Evolutionary conservation across 345 rosid genomes (phyloP), one percentile per base, ranked within the genome.

Genomic region (Murraya koenigii): DNA sequence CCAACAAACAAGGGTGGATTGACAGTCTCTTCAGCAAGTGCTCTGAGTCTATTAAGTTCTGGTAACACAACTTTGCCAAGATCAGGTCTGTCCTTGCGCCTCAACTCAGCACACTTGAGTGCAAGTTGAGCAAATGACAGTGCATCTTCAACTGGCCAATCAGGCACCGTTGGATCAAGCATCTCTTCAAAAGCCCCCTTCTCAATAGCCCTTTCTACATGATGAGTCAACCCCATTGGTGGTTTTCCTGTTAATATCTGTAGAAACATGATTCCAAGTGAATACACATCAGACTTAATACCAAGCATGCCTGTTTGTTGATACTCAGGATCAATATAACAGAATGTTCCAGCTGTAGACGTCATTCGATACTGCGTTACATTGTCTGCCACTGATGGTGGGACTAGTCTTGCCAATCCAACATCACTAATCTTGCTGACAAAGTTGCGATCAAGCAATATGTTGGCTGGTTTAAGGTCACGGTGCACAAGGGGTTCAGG

Each of bases 261-360:
- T 17, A 94, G 89, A 71, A 89, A 88, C 81, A 92, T 88, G 80
- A 94, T 91, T 32, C 98, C 98, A 0, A 92, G 86, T 0, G 97
- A 94, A 76, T 91, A 92, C 9, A 94, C 82, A 70, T 94, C 98
- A 5, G 96, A 94, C 82, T 94, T 94, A 5, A 90, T 85, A 1
- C 97, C 94, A 47, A 94, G 85, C 97, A 92, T 92, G 14, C 98
- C 96, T 6, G 97, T 92, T 82, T 91, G 98, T 83, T 94, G 97
- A 82, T 94, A 94, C 85, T 94, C 97, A 5, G 97, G 98, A 61
- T 94, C 97, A 26, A 94, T 94, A 66, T 94, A 94, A 85, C 97
- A 94, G 84, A 94, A 92, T 17, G 98, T 92, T 30, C 98, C 98
- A 2, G 98, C 96, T 0, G 97, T 86, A 35, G 98, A 89, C 9